Evolutionary conservation across 305 asterid species (phyloP).

Genomic region (Ruellia speciosa): DNA sequence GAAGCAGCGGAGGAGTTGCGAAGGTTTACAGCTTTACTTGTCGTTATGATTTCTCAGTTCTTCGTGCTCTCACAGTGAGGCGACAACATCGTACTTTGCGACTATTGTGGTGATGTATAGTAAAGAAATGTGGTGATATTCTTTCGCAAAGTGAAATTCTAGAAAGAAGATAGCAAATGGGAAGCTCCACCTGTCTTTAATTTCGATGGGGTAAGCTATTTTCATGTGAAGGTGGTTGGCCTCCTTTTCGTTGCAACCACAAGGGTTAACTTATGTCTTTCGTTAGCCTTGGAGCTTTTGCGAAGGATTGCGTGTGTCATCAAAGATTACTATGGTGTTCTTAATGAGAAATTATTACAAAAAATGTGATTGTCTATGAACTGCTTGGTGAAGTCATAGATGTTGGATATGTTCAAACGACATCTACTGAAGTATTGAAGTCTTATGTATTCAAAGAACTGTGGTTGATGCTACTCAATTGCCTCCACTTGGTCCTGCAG

Average conservation of each 20-base stretch:
- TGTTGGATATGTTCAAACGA: slow-evolving; percentile 93
- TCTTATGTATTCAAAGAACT: slow-evolving; percentile 85
- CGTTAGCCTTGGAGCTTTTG: slow-evolving; percentile 87
- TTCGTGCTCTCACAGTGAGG: slow-evolving; percentile 97
- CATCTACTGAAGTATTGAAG: slow-evolving; percentile 89
- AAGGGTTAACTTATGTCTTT: slow-evolving; percentile 78
- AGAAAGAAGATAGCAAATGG: slow-evolving; percentile 94
- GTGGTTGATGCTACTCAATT: slow-evolving; percentile 77
- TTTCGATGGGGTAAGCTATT: slow-evolving; percentile 92
- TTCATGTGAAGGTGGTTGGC: slow-evolving; percentile 93
- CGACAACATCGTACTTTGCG: slow-evolving; percentile 95
- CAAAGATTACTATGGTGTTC: slow-evolving; percentile 95
- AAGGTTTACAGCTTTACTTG: neutral
- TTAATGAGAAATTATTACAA: slow-evolving; percentile 80
- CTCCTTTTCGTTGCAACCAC: slow-evolving; percentile 88
- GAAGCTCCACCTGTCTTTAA: slow-evolving; percentile 99
- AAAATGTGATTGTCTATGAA: slow-evolving; percentile 95
- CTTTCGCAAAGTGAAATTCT: slow-evolving; percentile 96
- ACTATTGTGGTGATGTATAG: slow-evolving; percentile 86
- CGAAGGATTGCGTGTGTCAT: slow-evolving; percentile 95
- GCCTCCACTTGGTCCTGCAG: slow-evolving; percentile 91
- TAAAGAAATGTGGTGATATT: slow-evolving; percentile 95
- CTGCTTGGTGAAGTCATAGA: slow-evolving; percentile 94
- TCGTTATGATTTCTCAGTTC: slow-evolving; percentile 85
- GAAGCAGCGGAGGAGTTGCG: neutral